Evolutionary conservation across 177 flowering plant genomes (phyloP), one percentile per base, ranked within the genome.

Genomic region (Vitis hybrid): DNA sequence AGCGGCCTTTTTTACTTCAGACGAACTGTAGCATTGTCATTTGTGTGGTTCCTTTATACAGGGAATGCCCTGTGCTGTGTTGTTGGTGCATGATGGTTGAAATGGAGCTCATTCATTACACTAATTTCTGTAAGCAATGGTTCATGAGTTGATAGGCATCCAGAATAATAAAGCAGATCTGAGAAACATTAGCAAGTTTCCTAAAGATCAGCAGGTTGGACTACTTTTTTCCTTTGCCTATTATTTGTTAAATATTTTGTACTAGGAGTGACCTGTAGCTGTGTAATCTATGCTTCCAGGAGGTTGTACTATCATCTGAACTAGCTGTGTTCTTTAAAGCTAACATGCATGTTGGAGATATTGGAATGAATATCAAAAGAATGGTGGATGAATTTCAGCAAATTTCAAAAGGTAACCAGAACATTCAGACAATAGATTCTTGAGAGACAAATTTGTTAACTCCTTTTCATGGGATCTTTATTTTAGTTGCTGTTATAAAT

Each of bases 371-470:
- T 75, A 95, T 95, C 65, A 93, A 95, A 82, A 77, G 78, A 70
- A 87, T 95, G 97, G 98, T 93, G 66, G 99, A 95, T 86, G 99
- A 95, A 7, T 95, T 93, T 76, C 99, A 95, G 82, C 96, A 88
- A 79, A 72, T 89, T 69, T 86, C 97, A 15, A 90, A 88, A 77
- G 93, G 97, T 78, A 93, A 91, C 82, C 98, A 95, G 86, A 93
- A 82, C 67, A 93, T 95, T 61, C 98, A 90, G 79, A 95, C 99
- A 51, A 83, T 95, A 79, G 99, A 98, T 93, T 62, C 11, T 83
- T 75, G 59, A 19, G 60, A 58, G 15, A 49, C n/a, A 70, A 24
- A 30, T 32, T 63, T 73, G 12, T 14, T 12, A 60, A 13, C 3
- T 61, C 12, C 9, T 12, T 60, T 70, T 1, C n/a, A 49, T 49